Base-by-base conservation (phyloP, 176 grass and related monocot species). In the Carex pumila region DNA sequence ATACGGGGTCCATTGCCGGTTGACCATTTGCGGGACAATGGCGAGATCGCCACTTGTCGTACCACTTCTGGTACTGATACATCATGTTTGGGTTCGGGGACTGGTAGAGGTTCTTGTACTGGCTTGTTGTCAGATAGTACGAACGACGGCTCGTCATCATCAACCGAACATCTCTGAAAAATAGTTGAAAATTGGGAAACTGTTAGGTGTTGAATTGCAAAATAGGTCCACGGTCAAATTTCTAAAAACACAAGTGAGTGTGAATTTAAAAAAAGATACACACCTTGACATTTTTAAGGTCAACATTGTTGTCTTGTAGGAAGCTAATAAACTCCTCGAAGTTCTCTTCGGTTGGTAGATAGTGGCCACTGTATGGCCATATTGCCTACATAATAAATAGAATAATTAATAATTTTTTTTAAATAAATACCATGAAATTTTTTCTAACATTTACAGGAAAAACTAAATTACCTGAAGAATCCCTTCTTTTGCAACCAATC, bases 321-420 rank as follows among this genome's bases (percentile, higher is more conserved):
- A 99, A 99, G 70, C 85, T 79, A 73, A 96, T 90, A 86, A 99
- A 94, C 91, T 99, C 97, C 18, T 87, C 86, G 32, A 99, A 99
- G 64, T 99, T 95, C 43, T 99, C 93, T 34, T 99, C 93, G 3
- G 93, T 99, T 2, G 97, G 97, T 47, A 94, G 90, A 71, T 99
- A 99, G 71, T 99, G 97, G 21, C 97, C 97, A 29, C 97, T 99
- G 54, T 99, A 99, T n/a, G 97, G 97, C 97, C 93, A 99, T 56
- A 99, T 99, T 5, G 93, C 97, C 91, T 90, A 83, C 8, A 64
- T 19, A 72, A 70, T 58, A 15, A 61, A 76, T 32, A 71, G 15
- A 66, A 19, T 53, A 45, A 86, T 54, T 36, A 84, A 32, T 15
- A 60, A 78, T 25, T 31, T 31, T 55, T 66, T 65, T 18, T 13